A percentile compares a stretch with the other conserved stretches of the same genome.
Conservation (phyloP, 345 rosid species). For the Eucalyptus urophylla region DNA sequence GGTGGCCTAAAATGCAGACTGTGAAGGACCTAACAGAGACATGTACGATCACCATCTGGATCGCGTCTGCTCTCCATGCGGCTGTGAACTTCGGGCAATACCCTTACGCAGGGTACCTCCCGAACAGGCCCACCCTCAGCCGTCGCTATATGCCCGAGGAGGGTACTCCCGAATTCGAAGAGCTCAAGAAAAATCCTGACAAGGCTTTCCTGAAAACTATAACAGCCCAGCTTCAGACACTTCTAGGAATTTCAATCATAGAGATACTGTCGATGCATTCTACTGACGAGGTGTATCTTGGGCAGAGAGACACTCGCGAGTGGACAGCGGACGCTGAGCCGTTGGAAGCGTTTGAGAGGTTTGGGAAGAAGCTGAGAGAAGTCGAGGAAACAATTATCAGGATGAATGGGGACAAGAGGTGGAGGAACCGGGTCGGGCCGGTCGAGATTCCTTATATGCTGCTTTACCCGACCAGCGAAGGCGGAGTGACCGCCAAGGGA, state of each 20-base stretch:
- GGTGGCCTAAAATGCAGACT: neutral
- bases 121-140: neutral
- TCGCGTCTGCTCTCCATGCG: neutral
- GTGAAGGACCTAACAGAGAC: neutral
- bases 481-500: constrained; percentile 4
- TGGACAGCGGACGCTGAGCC: neutral
- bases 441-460: neutral
- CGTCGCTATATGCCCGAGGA: neutral
- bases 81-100: neutral
- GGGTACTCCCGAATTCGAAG: neutral
- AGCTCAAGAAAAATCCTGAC: neutral
- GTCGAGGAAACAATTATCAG: neutral
- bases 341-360: neutral
- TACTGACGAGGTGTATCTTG: neutral
- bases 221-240: neutral
- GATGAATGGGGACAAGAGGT: neutral
- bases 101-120: neutral
- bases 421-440: neutral
- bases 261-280: constrained; percentile 1
- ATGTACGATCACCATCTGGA: neutral
- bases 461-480: neutral
- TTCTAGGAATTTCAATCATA: neutral
- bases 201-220: neutral
- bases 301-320: neutral
- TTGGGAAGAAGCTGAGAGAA: neutral